Percentiles rank a stretch among this genome's conserved stretches.
These are phyloP conservation scores for Selenicereus undatus DNA, from an alignment of 148 eudicot genomes.

Conservation along the genomic window DNA sequence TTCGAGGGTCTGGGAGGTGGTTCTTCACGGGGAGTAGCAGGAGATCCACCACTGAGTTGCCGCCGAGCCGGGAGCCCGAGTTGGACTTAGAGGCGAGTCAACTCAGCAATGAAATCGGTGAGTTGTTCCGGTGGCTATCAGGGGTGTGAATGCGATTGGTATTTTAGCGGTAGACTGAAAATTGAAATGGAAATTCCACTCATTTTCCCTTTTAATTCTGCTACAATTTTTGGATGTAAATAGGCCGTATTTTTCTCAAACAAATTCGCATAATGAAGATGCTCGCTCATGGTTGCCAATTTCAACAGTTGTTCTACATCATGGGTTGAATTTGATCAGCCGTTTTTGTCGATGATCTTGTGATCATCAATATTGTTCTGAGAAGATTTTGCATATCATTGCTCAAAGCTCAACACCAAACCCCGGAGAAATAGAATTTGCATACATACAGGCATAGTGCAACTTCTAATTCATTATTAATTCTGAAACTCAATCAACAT, in stretches of 20 bases:
- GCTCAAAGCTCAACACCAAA: no score
- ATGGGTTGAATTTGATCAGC: no score
- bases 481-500: no score
- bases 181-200: background rate
- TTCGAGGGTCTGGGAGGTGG: slow-evolving; percentile 74
- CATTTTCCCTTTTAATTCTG: background rate
- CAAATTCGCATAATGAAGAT: background rate
- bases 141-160: slow-evolving; percentile 37
- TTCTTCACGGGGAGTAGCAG: slow-evolving; percentile 70
- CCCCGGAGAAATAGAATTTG: no score
- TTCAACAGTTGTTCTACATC: background rate
- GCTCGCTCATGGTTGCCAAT: background rate
- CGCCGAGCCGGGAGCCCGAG: slow-evolving; percentile 22
- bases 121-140: slow-evolving; percentile 76
- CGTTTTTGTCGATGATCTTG: no score
- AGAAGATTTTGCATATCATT: no score
- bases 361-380: no score
- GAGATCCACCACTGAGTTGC: slow-evolving; percentile 21
- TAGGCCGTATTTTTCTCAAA: background rate
- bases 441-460: no score
- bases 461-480: no score
- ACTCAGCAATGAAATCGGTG: slow-evolving; percentile 72
- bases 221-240: slow-evolving; percentile 20
- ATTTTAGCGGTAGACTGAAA: background rate
- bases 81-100: slow-evolving; percentile 56